Evolutionary conservation across 2,329 filamentous ascomycete species (phyloP).

Genomic region (Graphilbum sp.): DNA sequence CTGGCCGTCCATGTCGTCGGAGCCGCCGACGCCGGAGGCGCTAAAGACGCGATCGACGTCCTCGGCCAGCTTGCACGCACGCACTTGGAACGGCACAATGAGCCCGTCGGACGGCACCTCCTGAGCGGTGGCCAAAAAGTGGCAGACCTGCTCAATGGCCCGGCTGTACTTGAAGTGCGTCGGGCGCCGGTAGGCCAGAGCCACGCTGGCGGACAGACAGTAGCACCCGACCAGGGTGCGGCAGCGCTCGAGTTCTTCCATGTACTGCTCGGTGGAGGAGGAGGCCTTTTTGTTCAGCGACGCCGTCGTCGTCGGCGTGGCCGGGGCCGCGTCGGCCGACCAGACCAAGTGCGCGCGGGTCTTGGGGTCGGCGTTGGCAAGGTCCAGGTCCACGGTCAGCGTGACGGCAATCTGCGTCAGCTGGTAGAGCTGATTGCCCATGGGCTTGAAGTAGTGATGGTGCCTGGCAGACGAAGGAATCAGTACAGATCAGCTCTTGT

Average conservation of each 20-base stretch:
- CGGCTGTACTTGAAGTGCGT: constrained; percentile 9
- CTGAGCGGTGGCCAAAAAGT: constrained; percentile 4
- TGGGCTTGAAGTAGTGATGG: constrained; percentile 8
- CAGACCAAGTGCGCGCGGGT: background rate
- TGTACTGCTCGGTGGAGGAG: background rate
- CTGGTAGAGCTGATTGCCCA: constrained; percentile 10
- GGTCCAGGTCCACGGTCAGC: constrained; percentile 9
- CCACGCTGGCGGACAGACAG: constrained; percentile 10
- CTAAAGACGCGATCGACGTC: constrained; percentile 9
- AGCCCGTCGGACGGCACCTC: constrained; percentile 5
- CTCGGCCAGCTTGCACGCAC: constrained; percentile 9
- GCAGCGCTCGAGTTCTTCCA: constrained; percentile 7
- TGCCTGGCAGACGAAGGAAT: too few relatives aligned
- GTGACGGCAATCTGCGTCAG: constrained; percentile 10
- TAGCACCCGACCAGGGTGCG: constrained; percentile 10
- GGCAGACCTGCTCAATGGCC: constrained; percentile 7
- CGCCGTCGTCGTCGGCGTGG: background rate
- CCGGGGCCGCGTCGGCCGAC: background rate
- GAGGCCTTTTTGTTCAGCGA: background rate
- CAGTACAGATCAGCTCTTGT: too few relatives aligned
- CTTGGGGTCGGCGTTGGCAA: background rate
- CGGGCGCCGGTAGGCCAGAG: constrained; percentile 8
- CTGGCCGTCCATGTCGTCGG: constrained; percentile 6
- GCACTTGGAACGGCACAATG: constrained; percentile 8
- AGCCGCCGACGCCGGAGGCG: constrained; percentile 2